Conservation (phyloP, 208 protist species). For the Leishmania martiniquensis region DNA sequence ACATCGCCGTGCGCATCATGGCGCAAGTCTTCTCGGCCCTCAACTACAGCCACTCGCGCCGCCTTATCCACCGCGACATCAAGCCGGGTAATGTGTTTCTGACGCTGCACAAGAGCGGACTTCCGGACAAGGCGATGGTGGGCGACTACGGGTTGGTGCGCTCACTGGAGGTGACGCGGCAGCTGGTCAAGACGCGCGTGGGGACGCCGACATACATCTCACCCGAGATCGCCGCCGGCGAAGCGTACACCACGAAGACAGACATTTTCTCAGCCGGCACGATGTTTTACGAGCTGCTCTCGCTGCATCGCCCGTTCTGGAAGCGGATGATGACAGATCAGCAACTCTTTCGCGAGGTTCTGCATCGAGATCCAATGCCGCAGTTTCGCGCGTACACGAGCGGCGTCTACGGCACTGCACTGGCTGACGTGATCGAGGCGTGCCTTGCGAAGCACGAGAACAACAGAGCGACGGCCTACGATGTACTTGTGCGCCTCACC, state of each 20-base stretch:
- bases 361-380: conserved; percentile 65
- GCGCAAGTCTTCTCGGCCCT: conserved; percentile 84
- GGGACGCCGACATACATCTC: conserved; percentile 94
- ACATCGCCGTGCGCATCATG: conserved; percentile 74
- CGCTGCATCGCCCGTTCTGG: conserved; percentile 75
- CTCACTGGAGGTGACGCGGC: conserved; percentile 58
- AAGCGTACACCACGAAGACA: conserved; percentile 91
- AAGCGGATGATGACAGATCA: conserved; percentile 45
- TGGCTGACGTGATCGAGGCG: conserved; percentile 44
- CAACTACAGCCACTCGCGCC: conserved; percentile 85
- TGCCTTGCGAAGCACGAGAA: conserved; percentile 71
- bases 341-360: conserved; percentile 54
- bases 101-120: conserved; percentile 5
- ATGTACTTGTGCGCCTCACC: conserved; percentile 53
- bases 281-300: conserved; percentile 90
- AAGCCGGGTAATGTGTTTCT: conserved; percentile 93
- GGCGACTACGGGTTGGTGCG: conserved; percentile 92
- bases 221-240: conserved; percentile 90
- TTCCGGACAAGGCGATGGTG: conserved; percentile 51
- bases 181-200: conserved; percentile 78
- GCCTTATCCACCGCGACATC: conserved; percentile 92
- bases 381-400: conserved; percentile 30
- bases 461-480: conserved; percentile 53
- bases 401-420: conserved; percentile 35
- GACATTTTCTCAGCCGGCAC: conserved; percentile 94